A percentile compares a stretch with the other conserved stretches of the same genome.
Evolutionary conservation across 306 rosid genomes (phyloP).

Genomic region (Medicago lupulina): DNA sequence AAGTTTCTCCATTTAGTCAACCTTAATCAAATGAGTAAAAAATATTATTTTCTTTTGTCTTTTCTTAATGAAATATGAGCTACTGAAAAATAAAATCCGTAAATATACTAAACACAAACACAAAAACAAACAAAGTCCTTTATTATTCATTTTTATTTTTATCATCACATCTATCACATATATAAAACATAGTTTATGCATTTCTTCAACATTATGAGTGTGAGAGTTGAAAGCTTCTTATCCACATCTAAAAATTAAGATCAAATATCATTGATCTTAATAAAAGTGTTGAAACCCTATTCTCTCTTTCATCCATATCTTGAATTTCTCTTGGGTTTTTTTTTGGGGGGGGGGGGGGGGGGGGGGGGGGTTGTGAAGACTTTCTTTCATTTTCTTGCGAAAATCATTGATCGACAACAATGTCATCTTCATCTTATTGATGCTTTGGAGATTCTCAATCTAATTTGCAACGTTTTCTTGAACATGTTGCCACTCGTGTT

Average conservation of each 20-base stretch:
- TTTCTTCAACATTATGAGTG: background rate
- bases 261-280: too few species aligned
- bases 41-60: background rate
- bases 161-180: background rate
- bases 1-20: background rate
- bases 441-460: constrained; percentile 43
- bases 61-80: background rate
- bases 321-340: background rate
- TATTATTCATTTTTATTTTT: background rate
- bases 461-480: constrained; percentile 70
- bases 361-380: background rate
- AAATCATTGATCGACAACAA: constrained; percentile 39
- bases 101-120: background rate
- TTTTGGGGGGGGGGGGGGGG: too few species aligned
- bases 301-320: background rate
- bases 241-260: background rate
- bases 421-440: constrained; percentile 33
- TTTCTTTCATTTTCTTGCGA: constrained; percentile 37
- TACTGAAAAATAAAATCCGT: constrained; percentile 6
- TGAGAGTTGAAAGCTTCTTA: background rate
- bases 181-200: background rate
- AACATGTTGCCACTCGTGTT: constrained; percentile 66
- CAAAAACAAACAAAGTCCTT: background rate
- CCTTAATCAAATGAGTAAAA: background rate
- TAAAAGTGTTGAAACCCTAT: background rate